Evolutionary conservation across 2,329 filamentous ascomycete species (phyloP), one percentile per base, ranked within the genome.

Genomic region (Fusarium cyanostomum): DNA sequence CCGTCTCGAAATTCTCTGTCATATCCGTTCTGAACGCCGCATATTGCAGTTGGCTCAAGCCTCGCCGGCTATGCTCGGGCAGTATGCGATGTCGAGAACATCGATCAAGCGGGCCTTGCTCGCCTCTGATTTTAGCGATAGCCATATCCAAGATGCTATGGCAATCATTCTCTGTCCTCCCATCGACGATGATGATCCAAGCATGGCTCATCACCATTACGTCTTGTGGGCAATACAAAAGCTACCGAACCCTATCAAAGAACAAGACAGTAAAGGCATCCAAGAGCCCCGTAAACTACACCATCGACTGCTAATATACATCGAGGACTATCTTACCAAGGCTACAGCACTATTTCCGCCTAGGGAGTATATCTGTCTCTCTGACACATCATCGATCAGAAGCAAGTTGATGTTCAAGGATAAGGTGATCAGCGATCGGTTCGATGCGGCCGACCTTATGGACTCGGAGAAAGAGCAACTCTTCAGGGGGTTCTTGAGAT

Each of bases 291-390:
- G 56, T 11, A 53, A 37, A 34, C 15, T 64, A 6, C 51, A 57
- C 21, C 45, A 30, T 3, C 28, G 46, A 33, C 13, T 66, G 0
- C 16, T 64, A 5, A 12, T 59, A 1, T 62, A 62, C 10, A 56
- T 64, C 8, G 61, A 59, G 11, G 61, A 62, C 34, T 66, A 66
- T 30, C 37, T 66, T 3, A 55, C 57, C 11, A 66, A 66, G n/a
- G 57, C 61, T 7, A 62, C 52, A 2, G 57, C 61, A 5, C 9
- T 28, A 3, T 65, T 59, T 9, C 61, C 46, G 4, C 61, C 61
- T 8, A 44, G 64, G 10, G 54, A 62, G 10, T 66, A 65, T 35
- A 52, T 66, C 26, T 64, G 61, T 15, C 55, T 66, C 9, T 41
- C 57, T 8, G 7, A 7, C 1, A n/a, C 26, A 8, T 24, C 30